phyloP scores from a whole-genome alignment of 2,329 filamentous ascomycete species.

The Penicillium thymicola region DNA sequence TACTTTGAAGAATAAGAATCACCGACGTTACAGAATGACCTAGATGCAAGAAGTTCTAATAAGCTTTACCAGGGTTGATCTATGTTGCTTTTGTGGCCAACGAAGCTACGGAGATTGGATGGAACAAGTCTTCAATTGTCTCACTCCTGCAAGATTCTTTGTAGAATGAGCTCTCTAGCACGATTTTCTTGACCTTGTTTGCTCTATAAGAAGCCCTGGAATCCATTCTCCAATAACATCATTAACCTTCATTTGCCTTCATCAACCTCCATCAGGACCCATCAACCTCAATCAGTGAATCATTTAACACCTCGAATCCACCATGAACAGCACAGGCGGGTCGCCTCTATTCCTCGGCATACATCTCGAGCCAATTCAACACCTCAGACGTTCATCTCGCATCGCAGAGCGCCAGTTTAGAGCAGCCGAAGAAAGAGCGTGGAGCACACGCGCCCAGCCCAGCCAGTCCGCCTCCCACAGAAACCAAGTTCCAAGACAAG shows the following conservation, averaged over 20 bases:
- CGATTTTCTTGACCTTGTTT: not conserved
- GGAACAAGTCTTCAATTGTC: not conserved
- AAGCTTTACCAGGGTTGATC: constrained; percentile 20
- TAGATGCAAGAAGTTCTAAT: not conserved
- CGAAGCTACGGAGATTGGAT: not conserved
- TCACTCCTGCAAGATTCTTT: not conserved
- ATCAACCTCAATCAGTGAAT: not conserved
- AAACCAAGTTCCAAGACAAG: not conserved
- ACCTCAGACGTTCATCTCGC: not conserved
- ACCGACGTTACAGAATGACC: not conserved
- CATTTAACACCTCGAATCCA: not conserved
- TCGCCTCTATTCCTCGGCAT: not conserved
- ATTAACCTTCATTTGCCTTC: not conserved
- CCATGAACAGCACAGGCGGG: not conserved
- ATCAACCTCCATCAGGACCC: not conserved
- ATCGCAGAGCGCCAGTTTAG: not conserved
- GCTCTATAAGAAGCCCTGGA: not conserved
- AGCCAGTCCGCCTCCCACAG: not conserved
- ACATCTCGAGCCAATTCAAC: not conserved
- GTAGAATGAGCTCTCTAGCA: constrained; percentile 7
- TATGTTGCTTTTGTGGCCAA: not conserved
- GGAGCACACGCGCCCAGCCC: not conserved
- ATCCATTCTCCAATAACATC: not conserved
- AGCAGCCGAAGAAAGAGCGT: not conserved
- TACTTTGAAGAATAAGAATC: not conserved